A percentile compares a stretch with the other conserved stretches of the same genome.
phyloP scores from a whole-genome alignment of 768 basidiomycete species.

The Tylopilus cervinicoccineus region DNA sequence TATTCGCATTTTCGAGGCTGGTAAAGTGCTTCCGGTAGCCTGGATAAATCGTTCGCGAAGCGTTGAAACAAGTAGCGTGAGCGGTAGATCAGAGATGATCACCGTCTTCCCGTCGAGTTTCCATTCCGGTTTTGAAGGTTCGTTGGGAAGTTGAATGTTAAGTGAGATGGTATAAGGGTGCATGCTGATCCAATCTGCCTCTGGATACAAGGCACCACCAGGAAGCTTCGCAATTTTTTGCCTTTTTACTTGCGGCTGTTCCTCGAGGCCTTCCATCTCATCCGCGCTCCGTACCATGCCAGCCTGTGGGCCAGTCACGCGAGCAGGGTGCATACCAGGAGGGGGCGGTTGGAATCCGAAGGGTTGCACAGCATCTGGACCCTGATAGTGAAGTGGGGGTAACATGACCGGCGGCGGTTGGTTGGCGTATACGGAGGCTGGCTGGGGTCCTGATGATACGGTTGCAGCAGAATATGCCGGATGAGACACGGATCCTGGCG shows the following conservation, averaged over 20 bases:
- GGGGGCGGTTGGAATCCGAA: slow-evolving; percentile 74
- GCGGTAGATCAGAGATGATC: slow-evolving; percentile 76
- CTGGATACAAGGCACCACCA: slow-evolving; percentile 79
- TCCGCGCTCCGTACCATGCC: slow-evolving; percentile 80
- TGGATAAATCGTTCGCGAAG: slow-evolving; percentile 85
- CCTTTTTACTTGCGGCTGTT: slow-evolving; percentile 79
- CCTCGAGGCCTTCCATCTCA: slow-evolving; percentile 72
- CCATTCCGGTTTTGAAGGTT: slow-evolving; percentile 87
- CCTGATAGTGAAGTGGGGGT: slow-evolving; percentile 83
- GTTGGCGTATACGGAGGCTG: slow-evolving; percentile 63
- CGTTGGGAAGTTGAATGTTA: slow-evolving; percentile 76
- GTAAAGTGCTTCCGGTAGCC: slow-evolving; percentile 71
- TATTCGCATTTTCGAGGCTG: slow-evolving; percentile 77
- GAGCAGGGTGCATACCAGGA: slow-evolving; percentile 65
- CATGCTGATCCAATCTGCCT: slow-evolving; percentile 86
- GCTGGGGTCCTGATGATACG: slow-evolving; percentile 89
- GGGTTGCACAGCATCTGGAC: slow-evolving; percentile 68
- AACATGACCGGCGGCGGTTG: slow-evolving; percentile 72
- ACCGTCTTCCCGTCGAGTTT: slow-evolving; percentile 81
- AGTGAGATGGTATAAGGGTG: slow-evolving; percentile 91
- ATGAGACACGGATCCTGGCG: slow-evolving; percentile 35
- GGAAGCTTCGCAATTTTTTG: slow-evolving; percentile 84
- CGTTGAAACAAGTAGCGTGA: slow-evolving; percentile 82
- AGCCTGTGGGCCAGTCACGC: slow-evolving; percentile 58
- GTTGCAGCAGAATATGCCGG: slow-evolving; percentile 77